Evolutionary conservation across 2,329 filamentous ascomycete species (phyloP), one percentile per base, ranked within the genome.

Genomic region (Paramyrothecium roridum): DNA sequence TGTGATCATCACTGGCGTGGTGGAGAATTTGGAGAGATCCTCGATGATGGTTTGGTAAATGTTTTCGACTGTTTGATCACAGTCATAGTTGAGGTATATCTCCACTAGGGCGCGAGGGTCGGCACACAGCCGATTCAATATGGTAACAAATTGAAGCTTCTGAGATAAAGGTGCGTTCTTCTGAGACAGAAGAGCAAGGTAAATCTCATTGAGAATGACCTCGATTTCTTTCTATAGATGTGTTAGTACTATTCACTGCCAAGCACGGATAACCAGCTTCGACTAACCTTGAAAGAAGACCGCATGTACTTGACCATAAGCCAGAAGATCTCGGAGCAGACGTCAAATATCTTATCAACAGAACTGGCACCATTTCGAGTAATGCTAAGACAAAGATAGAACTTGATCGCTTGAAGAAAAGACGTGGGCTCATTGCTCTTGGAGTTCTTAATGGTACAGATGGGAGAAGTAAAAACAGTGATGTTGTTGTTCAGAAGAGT

Each of bases 311-410:
- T 96, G 47, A 97, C 76, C 88, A 97, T 96, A 56, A 98, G 80
- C 92, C 93, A 99, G 70, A 99, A 99, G 30, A 98, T 96, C 71
- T 99, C 95, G 65, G 90, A 93, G 70, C 91, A 93, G 46, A 98
- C 91, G 67, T 98, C 93, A 66, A 98, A 99, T 1, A 99, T 92
- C 61, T 85, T 85, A 60, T 91, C 90, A 47, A 96, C 90, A 4
- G 93, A 93, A 74, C 93, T 98, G 16, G 95, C 91, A 19, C 93
- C 96, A 69, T 99, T 99, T 52, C 93, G 86, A 54, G 93, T 97
- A 63, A 99, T 85, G 73, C 92, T 96, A 45, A 99, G 82, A 72
- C 95, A 98, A 26, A 99, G 82, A 70, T 99, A 97, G 68, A 96
- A 96, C 71, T 98, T 97, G 69, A 96, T 88, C 34, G 95, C 95